phyloP scores from a whole-genome alignment of 2,329 filamentous ascomycete genomes.

The Microdochium trichocladiopsis region DNA sequence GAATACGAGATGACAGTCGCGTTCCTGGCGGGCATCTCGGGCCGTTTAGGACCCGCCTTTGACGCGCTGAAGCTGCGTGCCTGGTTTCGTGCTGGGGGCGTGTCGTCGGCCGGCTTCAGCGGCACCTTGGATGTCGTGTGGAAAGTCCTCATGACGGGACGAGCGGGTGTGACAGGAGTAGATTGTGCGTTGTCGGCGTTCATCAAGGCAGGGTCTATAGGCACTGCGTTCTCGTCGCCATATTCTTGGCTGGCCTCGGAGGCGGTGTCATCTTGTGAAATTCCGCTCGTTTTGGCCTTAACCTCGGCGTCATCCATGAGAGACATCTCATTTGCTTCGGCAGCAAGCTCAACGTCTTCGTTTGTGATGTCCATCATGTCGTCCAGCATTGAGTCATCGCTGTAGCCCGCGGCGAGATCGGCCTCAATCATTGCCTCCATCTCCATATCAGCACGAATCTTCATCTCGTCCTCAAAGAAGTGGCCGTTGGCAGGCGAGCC shows the following conservation, averaged over 20 bases:
- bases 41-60: slow-evolving; percentile 35
- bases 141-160: slow-evolving; percentile 42
- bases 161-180: slow-evolving; percentile 49
- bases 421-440: slow-evolving; percentile 25
- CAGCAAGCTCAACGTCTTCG: slow-evolving; percentile 50
- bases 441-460: slow-evolving; percentile 24
- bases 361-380: slow-evolving; percentile 40
- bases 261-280: slow-evolving; percentile 36
- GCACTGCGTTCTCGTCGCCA: slow-evolving; percentile 58
- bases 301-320: slow-evolving; percentile 36
- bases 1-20: slow-evolving; percentile 49
- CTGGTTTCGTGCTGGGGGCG: slow-evolving; percentile 39
- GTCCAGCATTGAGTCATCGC: slow-evolving; percentile 29
- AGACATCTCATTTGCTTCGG: slow-evolving; percentile 55
- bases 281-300: slow-evolving; percentile 23
- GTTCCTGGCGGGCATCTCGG: slow-evolving; percentile 34
- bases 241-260: slow-evolving; percentile 61
- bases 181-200: slow-evolving; percentile 9
- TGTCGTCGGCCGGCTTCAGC: slow-evolving; percentile 59
- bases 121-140: slow-evolving; percentile 74
- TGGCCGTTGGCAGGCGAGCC: slow-evolving; percentile 34
- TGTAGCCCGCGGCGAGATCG: slow-evolving; percentile 25
- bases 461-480: slow-evolving; percentile 60
- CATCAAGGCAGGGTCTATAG: slow-evolving; percentile 42
- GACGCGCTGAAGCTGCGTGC: slow-evolving; percentile 44